Conservation (phyloP, 495 filamentous ascomycete genomes). For the Pseudoneurospora amorphoporcata region DNA sequence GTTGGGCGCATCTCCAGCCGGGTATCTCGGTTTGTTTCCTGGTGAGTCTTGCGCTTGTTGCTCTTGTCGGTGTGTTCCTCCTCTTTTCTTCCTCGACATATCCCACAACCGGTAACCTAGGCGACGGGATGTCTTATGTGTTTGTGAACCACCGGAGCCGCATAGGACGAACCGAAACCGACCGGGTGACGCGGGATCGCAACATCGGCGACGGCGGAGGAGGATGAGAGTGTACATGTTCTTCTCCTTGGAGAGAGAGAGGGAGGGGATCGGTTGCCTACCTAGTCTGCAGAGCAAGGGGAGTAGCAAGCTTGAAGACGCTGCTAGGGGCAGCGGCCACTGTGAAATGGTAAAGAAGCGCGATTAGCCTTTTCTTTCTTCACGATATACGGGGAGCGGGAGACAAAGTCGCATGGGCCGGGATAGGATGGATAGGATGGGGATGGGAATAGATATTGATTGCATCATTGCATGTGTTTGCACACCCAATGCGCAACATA, state of each 20-base stretch:
- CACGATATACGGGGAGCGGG: not conserved
- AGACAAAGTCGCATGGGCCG: not conserved
- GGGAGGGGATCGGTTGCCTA: slow-evolving; percentile 5
- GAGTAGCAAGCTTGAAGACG: slow-evolving; percentile 13
- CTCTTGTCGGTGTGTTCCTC: not conserved
- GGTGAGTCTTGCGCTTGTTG: not conserved
- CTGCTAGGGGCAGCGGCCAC: slow-evolving; percentile 21
- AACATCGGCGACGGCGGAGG: not conserved
- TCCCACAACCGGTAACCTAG: not conserved
- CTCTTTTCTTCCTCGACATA: not conserved
- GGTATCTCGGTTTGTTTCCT: not conserved
- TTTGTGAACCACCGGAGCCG: not conserved
- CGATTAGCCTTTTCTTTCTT: slow-evolving; percentile 2
- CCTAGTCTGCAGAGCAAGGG: slow-evolving; percentile 16
- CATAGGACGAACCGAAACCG: not conserved
- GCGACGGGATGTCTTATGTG: not conserved
- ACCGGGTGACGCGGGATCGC: not conserved
- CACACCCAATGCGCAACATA: not conserved
- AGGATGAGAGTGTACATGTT: not conserved
- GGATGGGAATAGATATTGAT: not conserved
- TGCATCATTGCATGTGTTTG: not conserved
- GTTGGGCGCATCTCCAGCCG: not conserved
- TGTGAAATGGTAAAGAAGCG: slow-evolving; percentile 1
- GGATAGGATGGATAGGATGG: not conserved
- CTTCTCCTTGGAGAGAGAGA: not conserved